These are phyloP conservation scores for Xylariaceae sp. DNA, from an alignment of 2,329 filamentous ascomycete genomes.

Conservation along the genomic window DNA sequence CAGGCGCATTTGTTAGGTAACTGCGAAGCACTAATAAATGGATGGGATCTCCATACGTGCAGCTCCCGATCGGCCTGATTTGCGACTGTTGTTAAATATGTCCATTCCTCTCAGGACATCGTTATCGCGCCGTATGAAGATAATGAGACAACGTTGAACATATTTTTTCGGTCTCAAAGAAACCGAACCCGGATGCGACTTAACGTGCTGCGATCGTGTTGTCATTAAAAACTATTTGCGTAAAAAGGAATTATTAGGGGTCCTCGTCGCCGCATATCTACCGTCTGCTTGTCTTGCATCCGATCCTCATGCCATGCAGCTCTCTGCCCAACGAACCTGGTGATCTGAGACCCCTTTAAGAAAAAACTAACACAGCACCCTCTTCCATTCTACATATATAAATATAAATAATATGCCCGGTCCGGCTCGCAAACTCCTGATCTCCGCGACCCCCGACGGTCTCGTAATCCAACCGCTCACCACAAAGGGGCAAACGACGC, in stretches of 20 bases:
- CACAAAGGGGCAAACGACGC: slow-evolving; percentile 45
- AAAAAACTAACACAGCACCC: not conserved
- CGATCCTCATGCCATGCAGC: not conserved
- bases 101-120: not conserved
- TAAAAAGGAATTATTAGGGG: not conserved
- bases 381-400: not conserved
- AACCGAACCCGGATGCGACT: too few relatives aligned
- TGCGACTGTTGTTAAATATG: not conserved
- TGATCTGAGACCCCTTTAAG: slow-evolving; percentile 4
- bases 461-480: slow-evolving; percentile 71
- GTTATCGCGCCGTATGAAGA: not conserved
- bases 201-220: not conserved
- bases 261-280: too few relatives aligned
- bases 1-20: not conserved
- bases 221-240: not conserved
- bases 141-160: not conserved
- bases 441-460: slow-evolving; percentile 77
- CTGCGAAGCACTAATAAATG: not conserved
- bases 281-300: not conserved
- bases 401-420: slow-evolving; percentile 56
- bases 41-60: not conserved
- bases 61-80: not conserved
- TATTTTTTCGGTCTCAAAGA: not conserved
- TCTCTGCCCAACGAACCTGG: slow-evolving; percentile 1
- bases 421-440: slow-evolving; percentile 71